Base-by-base conservation (phyloP, 1,284 basidiomycete species). In the Cutaneotrichosporon daszewskae region DNA sequence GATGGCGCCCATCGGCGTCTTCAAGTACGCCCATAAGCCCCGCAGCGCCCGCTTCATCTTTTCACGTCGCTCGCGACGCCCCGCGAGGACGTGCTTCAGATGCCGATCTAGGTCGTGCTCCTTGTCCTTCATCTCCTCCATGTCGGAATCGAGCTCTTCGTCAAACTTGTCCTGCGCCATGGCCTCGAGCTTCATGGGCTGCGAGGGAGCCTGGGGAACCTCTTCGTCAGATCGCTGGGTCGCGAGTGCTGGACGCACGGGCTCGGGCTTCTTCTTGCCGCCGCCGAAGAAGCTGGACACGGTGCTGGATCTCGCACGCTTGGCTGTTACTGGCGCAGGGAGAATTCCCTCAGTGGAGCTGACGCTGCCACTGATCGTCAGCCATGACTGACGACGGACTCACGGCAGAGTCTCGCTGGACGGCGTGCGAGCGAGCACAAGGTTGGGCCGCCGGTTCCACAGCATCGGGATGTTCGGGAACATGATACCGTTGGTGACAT, bases 1-100 rank as follows among this genome's bases (percentile, higher is more conserved):
- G 33, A 87, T 71, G 20, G 60, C 80, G 60, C 86, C 87, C 54
- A 74, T 67, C 1, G 74, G 74, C 32, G 87, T 91, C 72, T 85
- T 87, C 48, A 89, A 67, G 59, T 87, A 91, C 1, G 82, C 78
- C 85, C 86, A 87, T 2, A 90, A 73, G 6, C 87, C 87, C 53
- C 75, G 74, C 58, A 85, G 68, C 0, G 77, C 80, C 10, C 82
- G 74, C 42, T 77, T 75, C 37, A 80, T 70, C 62, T 79, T 82
- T 23, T 81, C 79, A 25, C 79, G 78, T 49, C 81, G 79, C 19
- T 76, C 75, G 25, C 45, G 25, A 7, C 42, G 38, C n/a, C n/a
- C n/a, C 27, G 36, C 39, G 13, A 94, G 75, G 3, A 89, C 78
- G 53, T 86, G 79, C 43, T 84, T 79, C 18, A 94, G 84, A 72